Base-by-base conservation (phyloP, 176 grass and related monocot genomes). In the Elymus sibiricus region DNA sequence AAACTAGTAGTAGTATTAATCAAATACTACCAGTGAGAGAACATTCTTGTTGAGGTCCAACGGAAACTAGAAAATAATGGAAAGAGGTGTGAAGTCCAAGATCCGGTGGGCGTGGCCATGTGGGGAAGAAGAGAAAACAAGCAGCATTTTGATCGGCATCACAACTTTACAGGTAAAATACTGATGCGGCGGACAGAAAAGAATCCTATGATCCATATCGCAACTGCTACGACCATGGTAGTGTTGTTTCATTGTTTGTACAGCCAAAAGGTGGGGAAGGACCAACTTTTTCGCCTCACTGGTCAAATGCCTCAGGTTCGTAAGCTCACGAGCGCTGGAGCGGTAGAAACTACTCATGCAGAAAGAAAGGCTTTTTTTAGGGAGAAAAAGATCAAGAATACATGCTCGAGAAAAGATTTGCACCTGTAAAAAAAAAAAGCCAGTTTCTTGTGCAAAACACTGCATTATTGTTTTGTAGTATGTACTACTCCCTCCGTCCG, bases 251-350 rank as follows among this genome's bases (percentile, higher is more conserved):
- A n/a, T 74, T 90, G 89, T 79, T 87, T 61, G 80, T 28, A 38
- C 80, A 87, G 19, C 67, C 46, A 87, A 74, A 90, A 84, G 81
- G 76, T 2, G 1, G 59, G 31, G 75, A 31, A 5, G 22, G 24
- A 11, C 17, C 84, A 79, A 35, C 85, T 69, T 91, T 91, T 49
- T 66, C 8, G 55, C 63, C 72, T 34, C 13, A 4, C 46, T 14
- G 89, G 89, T 87, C 89, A 91, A 81, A 89, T 86, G 83, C 31
- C 29, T 24, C 12, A 59, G 55, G 22, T 55, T 79, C 85, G 86
- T 76, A 85, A 75, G 70, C 78, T 65, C 62, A 83, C 44, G 83
- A 85, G 70, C 38, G 62, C 60, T 64, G 19, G 71, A 78, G 83
- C 75, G 53, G 73, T n/a, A 37, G 31, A 40, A 82, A 70, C n/a